Evolutionary conservation across 768 basidiomycete genomes (phyloP).

Genomic region (Sporobolomyces pararoseus): DNA sequence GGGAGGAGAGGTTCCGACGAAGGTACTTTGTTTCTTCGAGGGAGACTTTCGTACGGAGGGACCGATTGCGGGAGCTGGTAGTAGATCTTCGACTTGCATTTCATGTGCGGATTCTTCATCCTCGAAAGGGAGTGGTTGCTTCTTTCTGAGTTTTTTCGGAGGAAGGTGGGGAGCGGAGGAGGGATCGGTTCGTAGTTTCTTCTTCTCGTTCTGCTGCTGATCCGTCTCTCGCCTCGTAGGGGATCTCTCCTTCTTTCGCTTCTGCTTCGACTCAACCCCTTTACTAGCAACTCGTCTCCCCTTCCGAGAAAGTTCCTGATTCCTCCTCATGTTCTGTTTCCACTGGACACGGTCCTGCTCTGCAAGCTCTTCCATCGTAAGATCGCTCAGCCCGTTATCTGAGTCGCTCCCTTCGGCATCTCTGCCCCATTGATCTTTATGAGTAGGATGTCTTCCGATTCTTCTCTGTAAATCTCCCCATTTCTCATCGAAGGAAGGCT

Average conservation of each 20-base stretch:
- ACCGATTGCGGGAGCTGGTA: neutral
- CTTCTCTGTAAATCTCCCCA: neutral
- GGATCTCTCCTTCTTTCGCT: conserved; percentile 2
- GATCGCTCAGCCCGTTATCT: neutral
- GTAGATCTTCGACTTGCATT: neutral
- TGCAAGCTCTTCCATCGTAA: neutral
- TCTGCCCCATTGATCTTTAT: conserved; percentile 4
- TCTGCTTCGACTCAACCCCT: neutral
- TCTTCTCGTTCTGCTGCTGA: conserved; percentile 10
- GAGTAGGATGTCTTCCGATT: neutral
- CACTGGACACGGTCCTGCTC: neutral
- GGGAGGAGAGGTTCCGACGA: neutral
- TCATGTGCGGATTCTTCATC: no score
- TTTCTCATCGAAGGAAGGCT: neutral
- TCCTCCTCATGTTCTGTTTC: no score
- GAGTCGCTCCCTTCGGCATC: neutral
- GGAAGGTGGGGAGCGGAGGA: neutral
- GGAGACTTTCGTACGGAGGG: neutral
- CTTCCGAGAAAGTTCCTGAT: neutral
- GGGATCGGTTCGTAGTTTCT: conserved; percentile 13
- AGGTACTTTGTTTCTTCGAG: neutral
- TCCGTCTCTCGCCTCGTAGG: neutral
- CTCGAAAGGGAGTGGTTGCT: neutral
- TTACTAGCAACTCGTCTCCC: no score
- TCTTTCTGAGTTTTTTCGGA: neutral